Evolutionary conservation across 768 basidiomycete genomes (phyloP).

Genomic region (Trametes cubensis): DNA sequence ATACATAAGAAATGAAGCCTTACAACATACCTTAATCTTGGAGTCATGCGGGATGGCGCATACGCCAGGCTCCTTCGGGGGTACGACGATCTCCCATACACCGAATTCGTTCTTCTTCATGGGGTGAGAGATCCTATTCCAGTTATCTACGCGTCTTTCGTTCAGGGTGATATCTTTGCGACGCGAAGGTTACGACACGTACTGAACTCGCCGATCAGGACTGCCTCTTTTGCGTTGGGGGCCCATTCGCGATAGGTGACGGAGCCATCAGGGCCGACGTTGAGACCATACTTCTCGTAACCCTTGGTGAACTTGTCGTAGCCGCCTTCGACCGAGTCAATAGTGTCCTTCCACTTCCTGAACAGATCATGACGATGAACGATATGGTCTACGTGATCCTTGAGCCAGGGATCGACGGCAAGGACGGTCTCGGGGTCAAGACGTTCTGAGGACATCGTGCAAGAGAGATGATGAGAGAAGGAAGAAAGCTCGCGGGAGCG

Average conservation of each 20-base stretch:
- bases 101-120: conserved; percentile 87
- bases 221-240: conserved; percentile 81
- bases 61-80: conserved; percentile 63
- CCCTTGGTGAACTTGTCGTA: conserved; percentile 78
- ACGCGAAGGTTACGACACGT: conserved; percentile 37
- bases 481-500: background rate
- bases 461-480: background rate
- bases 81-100: conserved; percentile 84
- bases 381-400: conserved; percentile 71
- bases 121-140: conserved; percentile 83
- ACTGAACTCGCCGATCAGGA: conserved; percentile 97
- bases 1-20: too few relatives aligned
- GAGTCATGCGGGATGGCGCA: conserved; percentile 93
- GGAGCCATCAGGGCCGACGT: conserved; percentile 63
- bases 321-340: conserved; percentile 82
- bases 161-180: background rate
- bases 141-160: conserved; percentile 59
- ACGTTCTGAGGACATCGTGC: conserved; percentile 22
- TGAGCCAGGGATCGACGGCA: conserved; percentile 72
- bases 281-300: conserved; percentile 79
- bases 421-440: conserved; percentile 62
- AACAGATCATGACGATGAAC: conserved; percentile 67
- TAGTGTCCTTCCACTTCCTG: conserved; percentile 74
- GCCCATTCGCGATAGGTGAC: conserved; percentile 96
- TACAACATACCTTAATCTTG: conserved; percentile 76